Conservation (phyloP, 805 yeast species). For the Ogataea allantospora region DNA sequence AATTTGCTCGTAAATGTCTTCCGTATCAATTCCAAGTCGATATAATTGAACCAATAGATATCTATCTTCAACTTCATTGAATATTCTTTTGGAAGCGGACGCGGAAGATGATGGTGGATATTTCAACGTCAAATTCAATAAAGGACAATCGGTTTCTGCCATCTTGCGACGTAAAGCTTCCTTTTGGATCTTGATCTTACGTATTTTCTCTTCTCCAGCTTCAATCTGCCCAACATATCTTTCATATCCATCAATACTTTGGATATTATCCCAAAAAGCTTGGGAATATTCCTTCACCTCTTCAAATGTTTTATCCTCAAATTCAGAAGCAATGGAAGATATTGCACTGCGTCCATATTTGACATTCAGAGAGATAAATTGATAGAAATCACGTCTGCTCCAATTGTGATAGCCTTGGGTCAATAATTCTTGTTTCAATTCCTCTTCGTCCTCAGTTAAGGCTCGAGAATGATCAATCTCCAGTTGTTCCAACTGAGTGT, state of each 20-base stretch:
- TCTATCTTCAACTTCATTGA: conserved; percentile 87
- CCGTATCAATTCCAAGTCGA: conserved; percentile 75
- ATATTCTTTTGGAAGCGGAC: conserved; percentile 49
- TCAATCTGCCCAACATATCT: conserved; percentile 78
- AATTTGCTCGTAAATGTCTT: conserved; percentile 75
- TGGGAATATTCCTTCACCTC: conserved; percentile 77
- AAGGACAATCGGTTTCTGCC: conserved; percentile 61
- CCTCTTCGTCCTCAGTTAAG: conserved; percentile 78
- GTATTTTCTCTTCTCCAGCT: conserved; percentile 81
- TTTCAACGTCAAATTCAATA: conserved; percentile 71
- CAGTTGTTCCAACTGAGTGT: conserved; percentile 52
- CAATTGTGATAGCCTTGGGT: conserved; percentile 74
- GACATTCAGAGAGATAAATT: conserved; percentile 69
- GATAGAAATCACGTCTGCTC: conserved; percentile 85
- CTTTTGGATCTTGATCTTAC: conserved; percentile 63
- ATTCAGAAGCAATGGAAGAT: conserved; percentile 68
- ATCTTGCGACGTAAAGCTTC: conserved; percentile 78
- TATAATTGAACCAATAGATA: conserved; percentile 78
- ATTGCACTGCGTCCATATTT: conserved; percentile 81
- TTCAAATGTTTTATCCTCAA: conserved; percentile 76
- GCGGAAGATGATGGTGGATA: conserved; percentile 61
- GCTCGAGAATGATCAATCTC: conserved; percentile 78
- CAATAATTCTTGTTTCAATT: conserved; percentile 55
- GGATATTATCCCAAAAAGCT: conserved; percentile 77
- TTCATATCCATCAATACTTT: conserved; percentile 86